These are phyloP conservation scores for Epichloe coenophiala DNA, from an alignment of 2,329 filamentous ascomycete genomes.

Conservation along the genomic window DNA sequence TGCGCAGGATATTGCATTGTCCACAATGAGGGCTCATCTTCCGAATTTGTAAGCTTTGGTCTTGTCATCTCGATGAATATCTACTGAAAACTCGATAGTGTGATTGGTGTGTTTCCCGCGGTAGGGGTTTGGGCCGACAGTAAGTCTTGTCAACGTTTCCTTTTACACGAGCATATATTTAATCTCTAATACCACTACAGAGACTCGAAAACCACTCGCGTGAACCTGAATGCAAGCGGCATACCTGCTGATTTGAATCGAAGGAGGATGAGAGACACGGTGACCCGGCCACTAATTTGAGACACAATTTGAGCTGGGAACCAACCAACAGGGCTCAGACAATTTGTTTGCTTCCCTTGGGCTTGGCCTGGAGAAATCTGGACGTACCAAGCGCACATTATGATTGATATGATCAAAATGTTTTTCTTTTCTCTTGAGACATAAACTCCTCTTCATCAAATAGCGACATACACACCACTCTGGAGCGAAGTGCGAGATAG, in stretches of 20 bases:
- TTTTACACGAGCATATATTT: background rate
- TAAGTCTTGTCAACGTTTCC: constrained; percentile 3
- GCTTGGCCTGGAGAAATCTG: background rate
- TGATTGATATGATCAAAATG: constrained; percentile 1
- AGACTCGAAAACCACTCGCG: constrained; percentile 1
- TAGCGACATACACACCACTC: constrained; percentile 4
- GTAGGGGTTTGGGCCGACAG: constrained; percentile 19
- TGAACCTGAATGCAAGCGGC: background rate
- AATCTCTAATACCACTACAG: background rate
- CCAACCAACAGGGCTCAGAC: too few species aligned
- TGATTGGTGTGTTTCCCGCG: constrained; percentile 27
- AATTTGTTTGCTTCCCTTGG: background rate
- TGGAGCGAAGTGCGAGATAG: background rate
- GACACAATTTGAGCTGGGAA: background rate
- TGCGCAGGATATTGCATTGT: constrained; percentile 69
- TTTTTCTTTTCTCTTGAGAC: background rate
- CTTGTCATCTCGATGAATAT: background rate
- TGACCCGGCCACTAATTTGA: constrained; percentile 5
- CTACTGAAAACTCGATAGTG: constrained; percentile 26
- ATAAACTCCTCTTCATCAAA: constrained; percentile 1
- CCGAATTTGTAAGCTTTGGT: constrained; percentile 34
- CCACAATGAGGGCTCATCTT: constrained; percentile 70
- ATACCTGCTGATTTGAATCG: constrained; percentile 3
- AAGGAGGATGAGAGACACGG: constrained; percentile 7
- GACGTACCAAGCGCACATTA: background rate